phyloP scores from a whole-genome alignment of 768 basidiomycete species.

The Lanmaoa pseudosensibilis region DNA sequence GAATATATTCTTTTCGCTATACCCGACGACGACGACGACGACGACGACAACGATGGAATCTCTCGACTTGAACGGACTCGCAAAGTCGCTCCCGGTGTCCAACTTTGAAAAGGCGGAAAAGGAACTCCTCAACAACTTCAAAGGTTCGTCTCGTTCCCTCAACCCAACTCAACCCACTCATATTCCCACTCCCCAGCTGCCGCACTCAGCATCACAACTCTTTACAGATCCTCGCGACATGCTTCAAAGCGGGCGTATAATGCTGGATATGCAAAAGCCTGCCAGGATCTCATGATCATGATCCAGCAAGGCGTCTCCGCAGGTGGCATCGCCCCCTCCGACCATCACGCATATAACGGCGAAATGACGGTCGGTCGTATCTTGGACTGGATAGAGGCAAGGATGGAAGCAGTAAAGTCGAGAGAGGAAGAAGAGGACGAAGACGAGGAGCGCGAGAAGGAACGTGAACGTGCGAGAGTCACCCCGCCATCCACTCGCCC shows the following conservation, averaged over 20 bases:
- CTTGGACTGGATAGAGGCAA: constrained; percentile 84
- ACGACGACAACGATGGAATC: constrained; percentile 56
- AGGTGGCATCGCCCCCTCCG: constrained; percentile 43
- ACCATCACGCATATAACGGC: constrained; percentile 46
- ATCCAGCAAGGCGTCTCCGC: constrained; percentile 81
- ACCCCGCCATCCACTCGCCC: constrained; percentile 22
- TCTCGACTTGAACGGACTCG: constrained; percentile 77
- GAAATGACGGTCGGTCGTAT: constrained; percentile 77
- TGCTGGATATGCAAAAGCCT: constrained; percentile 76
- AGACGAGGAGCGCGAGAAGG: constrained; percentile 69
- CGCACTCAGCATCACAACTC: constrained; percentile 79
- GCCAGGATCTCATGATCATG: constrained; percentile 77
- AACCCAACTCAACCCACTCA: constrained; percentile 15
- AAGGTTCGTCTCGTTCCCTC: constrained; percentile 46
- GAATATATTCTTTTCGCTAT: background rate
- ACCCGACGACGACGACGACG: background rate
- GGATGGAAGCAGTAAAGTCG: constrained; percentile 71
- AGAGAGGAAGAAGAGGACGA: constrained; percentile 83
- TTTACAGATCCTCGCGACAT: constrained; percentile 76
- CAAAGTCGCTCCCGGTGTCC: constrained; percentile 66
- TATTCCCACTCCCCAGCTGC: constrained; percentile 52
- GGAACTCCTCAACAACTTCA: constrained; percentile 78
- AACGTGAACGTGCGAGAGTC: constrained; percentile 41
- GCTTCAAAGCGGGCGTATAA: constrained; percentile 81
- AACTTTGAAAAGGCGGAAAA: constrained; percentile 78